Evolutionary conservation across 2,329 filamentous ascomycete genomes (phyloP).

Genomic region (Colletotrichum aenigma): DNA sequence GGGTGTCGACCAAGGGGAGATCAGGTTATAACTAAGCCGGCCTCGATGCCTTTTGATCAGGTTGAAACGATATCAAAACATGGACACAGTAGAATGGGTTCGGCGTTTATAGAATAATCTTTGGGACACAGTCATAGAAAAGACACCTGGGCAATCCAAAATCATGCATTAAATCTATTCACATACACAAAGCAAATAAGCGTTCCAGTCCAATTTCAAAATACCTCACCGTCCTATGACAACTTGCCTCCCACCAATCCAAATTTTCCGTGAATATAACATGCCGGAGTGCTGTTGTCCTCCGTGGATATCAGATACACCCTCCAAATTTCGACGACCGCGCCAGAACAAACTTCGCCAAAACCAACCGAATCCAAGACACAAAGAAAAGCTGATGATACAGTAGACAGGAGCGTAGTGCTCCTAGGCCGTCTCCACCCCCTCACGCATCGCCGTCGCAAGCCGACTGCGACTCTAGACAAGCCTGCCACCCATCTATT

Average conservation of each 20-base stretch:
- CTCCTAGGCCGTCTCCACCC: background rate
- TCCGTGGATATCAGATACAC: background rate
- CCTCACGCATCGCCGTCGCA: background rate
- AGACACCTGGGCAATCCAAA: background rate
- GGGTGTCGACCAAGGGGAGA: background rate
- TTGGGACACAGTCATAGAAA: background rate
- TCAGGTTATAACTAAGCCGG: slow-evolving; percentile 6
- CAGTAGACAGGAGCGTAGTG: background rate
- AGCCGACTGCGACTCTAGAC: background rate
- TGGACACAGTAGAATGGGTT: background rate
- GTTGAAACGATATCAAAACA: background rate
- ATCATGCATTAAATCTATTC: background rate
- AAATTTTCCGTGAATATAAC: background rate
- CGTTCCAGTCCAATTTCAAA: background rate
- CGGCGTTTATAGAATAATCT: background rate
- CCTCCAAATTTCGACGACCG: background rate
- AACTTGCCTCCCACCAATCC: background rate
- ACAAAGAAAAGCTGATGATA: background rate
- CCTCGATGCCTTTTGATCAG: background rate
- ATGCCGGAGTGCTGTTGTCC: background rate
- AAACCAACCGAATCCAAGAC: background rate
- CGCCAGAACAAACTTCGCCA: background rate
- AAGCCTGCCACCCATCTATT: background rate
- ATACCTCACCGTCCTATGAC: background rate
- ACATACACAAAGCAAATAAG: background rate